Evolutionary conservation across 1,139 yeast genomes (phyloP), one percentile per base, ranked within the genome.

Genomic region (Hansenula lynferdii): DNA sequence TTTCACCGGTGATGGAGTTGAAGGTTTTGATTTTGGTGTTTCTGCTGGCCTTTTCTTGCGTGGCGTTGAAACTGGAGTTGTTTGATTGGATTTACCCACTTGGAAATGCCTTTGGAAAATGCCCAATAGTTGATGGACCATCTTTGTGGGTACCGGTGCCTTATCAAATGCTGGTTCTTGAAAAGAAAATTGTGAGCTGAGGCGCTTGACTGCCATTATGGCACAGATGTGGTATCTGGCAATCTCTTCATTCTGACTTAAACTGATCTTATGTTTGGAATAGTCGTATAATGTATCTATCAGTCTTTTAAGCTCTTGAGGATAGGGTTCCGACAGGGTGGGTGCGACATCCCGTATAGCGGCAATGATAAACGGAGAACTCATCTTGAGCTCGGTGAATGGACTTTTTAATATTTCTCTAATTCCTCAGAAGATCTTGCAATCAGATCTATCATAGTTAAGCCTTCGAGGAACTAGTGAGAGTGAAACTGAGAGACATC

Each of bases 191-290:
- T 58, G 58, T n/a, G 63, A 60, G 18, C 62, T 62, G 35, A 74
- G 69, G 47, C 67, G 67, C 42, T 77, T 81, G 11, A 72, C 70
- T 0, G 85, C 80, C 23, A 81, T 57, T 44, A 65, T 75, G 2
- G 86, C 84, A 56, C 86, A 78, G 14, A 83, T 56, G 52, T 82
- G 89, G 43, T 71, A 71, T 34, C 90, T 62, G 1, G 85, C 86
- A 3, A 73, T 64, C 47, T 82, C 89, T 37, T 76, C 72, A 28
- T 67, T 66, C 24, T 70, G 69, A 6, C 76, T 66, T 6, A 72
- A 58, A 23, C 71, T 66, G 40, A 70, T 65, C 45, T 72, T 70
- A 39, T 66, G 72, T 15, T 77, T 61, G 26, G 83, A 75, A 4
- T 75, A 56, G 42, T 69, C 72, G 50, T 80, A 72, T 4, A 80